Evolutionary conservation across 768 basidiomycete species (phyloP).

Genomic region (Auriscalpium vulgare): DNA sequence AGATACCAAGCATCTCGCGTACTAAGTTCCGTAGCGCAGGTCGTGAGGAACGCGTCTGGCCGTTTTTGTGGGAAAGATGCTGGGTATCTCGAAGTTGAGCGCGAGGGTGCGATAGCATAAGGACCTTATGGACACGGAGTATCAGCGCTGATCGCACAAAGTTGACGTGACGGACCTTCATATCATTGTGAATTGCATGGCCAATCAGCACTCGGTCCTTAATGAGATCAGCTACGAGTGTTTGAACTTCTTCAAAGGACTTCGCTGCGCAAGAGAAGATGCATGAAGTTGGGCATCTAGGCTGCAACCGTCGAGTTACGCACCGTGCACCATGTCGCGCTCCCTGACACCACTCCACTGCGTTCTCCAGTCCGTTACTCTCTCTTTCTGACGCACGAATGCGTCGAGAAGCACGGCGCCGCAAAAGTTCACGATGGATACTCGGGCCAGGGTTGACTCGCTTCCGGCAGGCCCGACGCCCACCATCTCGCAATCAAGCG

Average conservation of each 20-base stretch:
- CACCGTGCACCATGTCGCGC: conserved; percentile 64
- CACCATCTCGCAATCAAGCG: conserved; percentile 97
- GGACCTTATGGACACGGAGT: conserved; percentile 33
- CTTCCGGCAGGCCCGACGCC: conserved; percentile 79
- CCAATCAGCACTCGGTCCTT: conserved; percentile 79
- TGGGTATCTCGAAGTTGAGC: conserved; percentile 66
- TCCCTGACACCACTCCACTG: conserved; percentile 79
- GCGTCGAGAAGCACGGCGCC: conserved; percentile 75
- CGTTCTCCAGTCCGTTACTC: conserved; percentile 90
- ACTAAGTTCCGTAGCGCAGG: conserved; percentile 76
- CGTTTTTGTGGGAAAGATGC: conserved; percentile 47
- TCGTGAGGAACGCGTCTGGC: conserved; percentile 52
- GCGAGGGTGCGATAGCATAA: conserved; percentile 66
- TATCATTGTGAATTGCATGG: conserved; percentile 87
- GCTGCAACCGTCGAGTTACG: conserved; percentile 10
- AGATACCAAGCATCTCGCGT: conserved; percentile 65
- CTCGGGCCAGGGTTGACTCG: conserved; percentile 82
- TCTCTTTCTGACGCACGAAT: conserved; percentile 80
- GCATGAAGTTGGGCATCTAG: neutral
- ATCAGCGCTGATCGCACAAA: neutral
- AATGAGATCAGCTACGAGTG: conserved; percentile 65
- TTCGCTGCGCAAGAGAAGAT: conserved; percentile 41
- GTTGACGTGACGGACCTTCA: conserved; percentile 47
- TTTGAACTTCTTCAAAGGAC: conserved; percentile 73
- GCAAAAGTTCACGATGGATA: conserved; percentile 84